Conservation (phyloP, 2,329 filamentous ascomycete species). For the Hypoxylon sp. region DNA sequence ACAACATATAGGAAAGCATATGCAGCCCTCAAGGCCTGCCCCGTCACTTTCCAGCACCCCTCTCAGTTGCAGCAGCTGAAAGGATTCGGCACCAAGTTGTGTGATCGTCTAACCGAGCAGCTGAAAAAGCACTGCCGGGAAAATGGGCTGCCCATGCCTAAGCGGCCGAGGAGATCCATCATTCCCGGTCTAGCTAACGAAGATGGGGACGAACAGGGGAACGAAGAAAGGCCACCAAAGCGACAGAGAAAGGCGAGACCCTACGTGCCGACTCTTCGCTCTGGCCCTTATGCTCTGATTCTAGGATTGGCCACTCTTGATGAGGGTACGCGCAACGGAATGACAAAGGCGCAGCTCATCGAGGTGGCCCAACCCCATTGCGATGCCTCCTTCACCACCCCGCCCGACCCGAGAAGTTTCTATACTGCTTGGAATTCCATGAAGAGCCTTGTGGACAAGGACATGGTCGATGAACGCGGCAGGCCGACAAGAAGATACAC, state of each 20-base stretch:
- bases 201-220: conserved; percentile 47
- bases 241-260: conserved; percentile 66
- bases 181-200: conserved; percentile 44
- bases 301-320: conserved; percentile 69
- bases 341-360: conserved; percentile 75
- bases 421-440: conserved; percentile 87
- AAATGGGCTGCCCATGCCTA: conserved; percentile 73
- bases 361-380: conserved; percentile 74
- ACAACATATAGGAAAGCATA: conserved; percentile 80
- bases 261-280: conserved; percentile 77
- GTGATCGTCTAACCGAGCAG: conserved; percentile 70
- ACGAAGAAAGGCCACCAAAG: conserved; percentile 56
- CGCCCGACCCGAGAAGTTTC: conserved; percentile 71
- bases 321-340: conserved; percentile 60
- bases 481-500: conserved; percentile 72
- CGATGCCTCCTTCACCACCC: conserved; percentile 75
- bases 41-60: conserved; percentile 74
- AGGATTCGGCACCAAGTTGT: conserved; percentile 76
- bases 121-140: conserved; percentile 68
- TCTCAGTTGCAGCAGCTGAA: conserved; percentile 76
- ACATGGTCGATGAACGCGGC: conserved; percentile 75
- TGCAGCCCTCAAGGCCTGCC: conserved; percentile 78
- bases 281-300: conserved; percentile 77
- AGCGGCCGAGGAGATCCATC: conserved; percentile 58
- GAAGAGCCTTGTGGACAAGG: conserved; percentile 76